Evolutionary conservation across 345 rosid species (phyloP), one percentile per base, ranked within the genome.

Genomic region (Ceriops decandra): DNA sequence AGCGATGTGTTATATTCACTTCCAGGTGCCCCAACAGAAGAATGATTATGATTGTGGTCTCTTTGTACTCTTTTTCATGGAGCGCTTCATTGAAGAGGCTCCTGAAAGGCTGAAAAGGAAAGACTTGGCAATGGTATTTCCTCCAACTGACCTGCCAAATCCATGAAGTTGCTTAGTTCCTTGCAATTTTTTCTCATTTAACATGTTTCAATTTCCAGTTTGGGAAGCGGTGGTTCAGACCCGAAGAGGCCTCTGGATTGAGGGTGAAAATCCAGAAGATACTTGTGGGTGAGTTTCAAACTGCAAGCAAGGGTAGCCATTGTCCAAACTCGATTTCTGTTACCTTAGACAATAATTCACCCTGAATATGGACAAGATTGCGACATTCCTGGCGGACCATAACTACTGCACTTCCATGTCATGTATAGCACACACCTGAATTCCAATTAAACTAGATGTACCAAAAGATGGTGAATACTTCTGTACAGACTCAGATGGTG

Each of bases 11-110:
- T 32, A 28, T 19, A 26, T 58, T 69, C 30, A 19, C 57, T 57
- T 31, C 60, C 87, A 95, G 98, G 99, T 95, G 69, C 99, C 99
- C 26, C 98, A 95, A 66, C 99, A 95, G 60, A 85, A 80, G 65
- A 95, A 95, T 73, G 99, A 95, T 46, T 91, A 80, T 46, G 99
- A 95, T 61, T 95, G 99, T 68, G 99, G 99, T 46, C 85, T 86
- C 33, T 95, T 95, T 62, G 98, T 95, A 33, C 93, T 95, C 65
- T 88, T 74, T 82, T 91, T 95, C 74, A 87, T 95, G 79, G 79
- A 91, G 72, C 88, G 96, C 11, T 91, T 95, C 81, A 82, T 88
- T 1, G 89, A 89, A 74, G 92, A 83, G 66, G 92, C 97, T 9
- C 93, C 97, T 35, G 87, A 83, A 67, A 87, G 98, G 80, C 77